A percentile compares a stretch with the other conserved stretches of the same genome.
phyloP scores from a whole-genome alignment of 164 flowering plant species.

The Amborella trichopoda region DNA sequence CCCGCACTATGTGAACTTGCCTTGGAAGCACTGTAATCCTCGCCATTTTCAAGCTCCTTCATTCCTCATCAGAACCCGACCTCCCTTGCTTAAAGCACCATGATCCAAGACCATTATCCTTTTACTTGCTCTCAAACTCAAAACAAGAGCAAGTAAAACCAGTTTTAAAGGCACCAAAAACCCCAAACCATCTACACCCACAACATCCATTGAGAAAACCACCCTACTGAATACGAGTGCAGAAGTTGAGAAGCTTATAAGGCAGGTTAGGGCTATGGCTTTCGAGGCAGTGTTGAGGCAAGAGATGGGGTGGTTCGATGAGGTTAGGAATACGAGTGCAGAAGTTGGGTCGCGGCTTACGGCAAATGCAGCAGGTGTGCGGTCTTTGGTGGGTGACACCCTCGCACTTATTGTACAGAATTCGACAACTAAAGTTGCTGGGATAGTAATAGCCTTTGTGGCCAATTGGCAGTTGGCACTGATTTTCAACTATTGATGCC shows the following conservation, averaged over 20 bases:
- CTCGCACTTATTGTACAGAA: constrained; percentile 30
- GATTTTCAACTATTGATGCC: no score
- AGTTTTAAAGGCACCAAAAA: constrained; percentile 16
- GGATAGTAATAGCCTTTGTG: constrained; percentile 25
- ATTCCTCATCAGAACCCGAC: constrained; percentile 16
- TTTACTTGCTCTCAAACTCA: constrained; percentile 36
- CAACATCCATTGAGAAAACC: constrained; percentile 39
- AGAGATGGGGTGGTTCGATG: constrained; percentile 69
- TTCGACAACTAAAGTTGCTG: constrained; percentile 20
- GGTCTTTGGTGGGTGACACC: constrained; percentile 33
- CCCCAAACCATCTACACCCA: constrained; percentile 36
- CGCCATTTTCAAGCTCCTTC: constrained; percentile 44
- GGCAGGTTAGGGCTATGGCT: constrained; percentile 40
- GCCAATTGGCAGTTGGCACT: constrained; percentile 34
- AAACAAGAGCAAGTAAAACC: constrained; percentile 21
- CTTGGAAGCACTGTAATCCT: constrained; percentile 24
- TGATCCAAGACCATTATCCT: constrained; percentile 50
- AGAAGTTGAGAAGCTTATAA: constrained; percentile 41
- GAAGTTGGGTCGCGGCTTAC: constrained; percentile 38
- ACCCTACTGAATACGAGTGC: constrained; percentile 12
- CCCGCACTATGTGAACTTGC: no score
- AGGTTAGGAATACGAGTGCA: constrained; percentile 47
- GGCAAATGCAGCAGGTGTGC: constrained; percentile 11
- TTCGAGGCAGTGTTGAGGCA: constrained; percentile 50
- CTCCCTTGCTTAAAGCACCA: constrained; percentile 30